Percentiles rank a stretch among this genome's conserved stretches.
Evolutionary conservation across 192 early-diverging fungal species (phyloP).

Genomic region (Linderina pennispora): DNA sequence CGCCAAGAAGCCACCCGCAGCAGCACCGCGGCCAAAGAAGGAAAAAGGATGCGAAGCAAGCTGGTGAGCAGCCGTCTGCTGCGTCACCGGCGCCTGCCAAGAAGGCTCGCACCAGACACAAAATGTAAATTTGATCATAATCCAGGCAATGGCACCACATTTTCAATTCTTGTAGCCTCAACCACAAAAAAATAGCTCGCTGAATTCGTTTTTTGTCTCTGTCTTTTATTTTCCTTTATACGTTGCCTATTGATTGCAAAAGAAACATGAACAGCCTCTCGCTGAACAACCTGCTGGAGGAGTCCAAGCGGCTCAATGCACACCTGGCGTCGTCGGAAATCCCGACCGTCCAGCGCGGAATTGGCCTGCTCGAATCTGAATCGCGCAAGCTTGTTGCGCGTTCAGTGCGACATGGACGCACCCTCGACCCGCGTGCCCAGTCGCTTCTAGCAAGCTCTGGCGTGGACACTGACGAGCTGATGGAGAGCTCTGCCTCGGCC

Average conservation of each 20-base stretch:
- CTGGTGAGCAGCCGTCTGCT: no score
- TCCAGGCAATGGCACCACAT: no score
- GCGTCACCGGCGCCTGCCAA: no score
- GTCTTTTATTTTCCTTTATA: neutral
- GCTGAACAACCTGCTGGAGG: conserved; percentile 56
- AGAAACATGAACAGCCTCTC: conserved; percentile 13
- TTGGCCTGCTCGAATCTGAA: conserved; percentile 84
- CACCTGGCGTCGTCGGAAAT: conserved; percentile 63
- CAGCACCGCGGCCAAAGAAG: no score
- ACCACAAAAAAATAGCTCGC: no score
- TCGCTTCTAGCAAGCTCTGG: conserved; percentile 74
- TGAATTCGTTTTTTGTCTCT: no score
- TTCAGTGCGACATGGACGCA: conserved; percentile 25
- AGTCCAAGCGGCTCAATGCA: conserved; percentile 67
- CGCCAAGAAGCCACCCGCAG: no score
- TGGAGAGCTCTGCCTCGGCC: conserved; percentile 55
- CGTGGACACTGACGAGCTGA: conserved; percentile 67
- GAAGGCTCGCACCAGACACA: no score
- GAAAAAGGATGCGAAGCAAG: no score
- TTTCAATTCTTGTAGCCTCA: no score
- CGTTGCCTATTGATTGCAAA: neutral
- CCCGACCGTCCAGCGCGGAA: conserved; percentile 73
- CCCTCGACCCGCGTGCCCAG: conserved; percentile 45
- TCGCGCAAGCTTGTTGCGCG: conserved; percentile 65
- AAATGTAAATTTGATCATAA: no score